Conservation (phyloP, 352 stramenopile species). For the Elongisporangium senticosum region DNA sequence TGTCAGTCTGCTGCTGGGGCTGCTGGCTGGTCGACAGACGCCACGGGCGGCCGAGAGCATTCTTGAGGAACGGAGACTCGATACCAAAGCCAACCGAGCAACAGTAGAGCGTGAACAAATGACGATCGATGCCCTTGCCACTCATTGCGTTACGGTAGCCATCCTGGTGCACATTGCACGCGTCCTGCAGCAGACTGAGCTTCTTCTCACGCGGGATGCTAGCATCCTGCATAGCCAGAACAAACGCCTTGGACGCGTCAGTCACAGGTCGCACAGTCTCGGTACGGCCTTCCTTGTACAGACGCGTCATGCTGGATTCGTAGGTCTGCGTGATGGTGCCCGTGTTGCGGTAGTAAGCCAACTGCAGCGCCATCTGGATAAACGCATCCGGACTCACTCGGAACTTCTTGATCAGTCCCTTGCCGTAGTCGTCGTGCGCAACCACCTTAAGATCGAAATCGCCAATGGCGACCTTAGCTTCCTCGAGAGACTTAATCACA, state of each 20-base stretch:
- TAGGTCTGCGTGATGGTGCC: slow-evolving; percentile 95
- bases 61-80: slow-evolving; percentile 87
- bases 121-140: slow-evolving; percentile 91
- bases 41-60: slow-evolving; percentile 79
- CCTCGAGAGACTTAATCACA: slow-evolving; percentile 44
- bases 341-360: slow-evolving; percentile 92
- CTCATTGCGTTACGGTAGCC: slow-evolving; percentile 89
- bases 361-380: slow-evolving; percentile 95
- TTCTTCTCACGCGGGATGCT: slow-evolving; percentile 66
- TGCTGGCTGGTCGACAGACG: slow-evolving; percentile 87
- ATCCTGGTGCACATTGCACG: slow-evolving; percentile 88
- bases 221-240: slow-evolving; percentile 78
- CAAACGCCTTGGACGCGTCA: slow-evolving; percentile 87
- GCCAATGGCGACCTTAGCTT: slow-evolving; percentile 57
- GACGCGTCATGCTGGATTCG: slow-evolving; percentile 94
- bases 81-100: slow-evolving; percentile 82
- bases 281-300: slow-evolving; percentile 95
- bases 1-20: slow-evolving; percentile 84
- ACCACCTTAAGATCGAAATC: slow-evolving; percentile 90
- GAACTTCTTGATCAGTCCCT: slow-evolving; percentile 87
- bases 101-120: slow-evolving; percentile 95
- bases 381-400: slow-evolving; percentile 94
- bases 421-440: slow-evolving; percentile 86
- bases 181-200: slow-evolving; percentile 81
- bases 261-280: slow-evolving; percentile 91